Conservation (phyloP, 805 yeast species). For the Metschnikowia reukaufii region DNA sequence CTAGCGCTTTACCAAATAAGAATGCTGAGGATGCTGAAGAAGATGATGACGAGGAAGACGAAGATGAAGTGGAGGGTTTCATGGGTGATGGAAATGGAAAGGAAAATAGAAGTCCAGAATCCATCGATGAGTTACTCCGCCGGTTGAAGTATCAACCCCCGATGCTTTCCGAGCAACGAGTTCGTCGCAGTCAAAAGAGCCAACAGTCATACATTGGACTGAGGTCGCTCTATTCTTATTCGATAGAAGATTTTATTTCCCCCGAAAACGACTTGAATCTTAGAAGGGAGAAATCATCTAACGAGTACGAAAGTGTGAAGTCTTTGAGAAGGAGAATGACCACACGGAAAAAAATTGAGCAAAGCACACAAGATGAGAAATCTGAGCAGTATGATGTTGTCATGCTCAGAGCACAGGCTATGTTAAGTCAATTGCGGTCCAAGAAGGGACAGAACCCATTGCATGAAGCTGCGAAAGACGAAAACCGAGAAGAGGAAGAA, state of each 20-base stretch:
- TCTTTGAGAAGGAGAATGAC: conserved; percentile 39
- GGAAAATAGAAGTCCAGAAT: conserved; percentile 10
- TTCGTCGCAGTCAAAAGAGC: conserved; percentile 7
- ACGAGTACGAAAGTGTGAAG: conserved; percentile 39
- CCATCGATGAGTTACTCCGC: conserved; percentile 21
- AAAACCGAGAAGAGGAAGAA: background rate
- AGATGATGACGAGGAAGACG: conserved; percentile 11
- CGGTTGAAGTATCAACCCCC: conserved; percentile 14
- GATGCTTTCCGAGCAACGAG: conserved; percentile 1
- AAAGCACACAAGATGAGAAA: conserved; percentile 8
- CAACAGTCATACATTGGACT: conserved; percentile 4
- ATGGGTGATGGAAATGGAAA: conserved; percentile 15
- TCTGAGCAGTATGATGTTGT: conserved; percentile 18
- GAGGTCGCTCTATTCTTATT: conserved; percentile 5
- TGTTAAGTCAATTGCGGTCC: conserved; percentile 36
- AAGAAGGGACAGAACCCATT: conserved; percentile 1
- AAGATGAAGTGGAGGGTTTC: conserved; percentile 19
- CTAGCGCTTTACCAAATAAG: conserved; percentile 1
- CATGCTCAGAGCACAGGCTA: conserved; percentile 40
- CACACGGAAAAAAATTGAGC: conserved; percentile 31
- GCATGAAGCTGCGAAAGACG: background rate
- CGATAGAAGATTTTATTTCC: conserved; percentile 6
- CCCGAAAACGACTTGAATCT: conserved; percentile 3
- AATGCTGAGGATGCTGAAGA: conserved; percentile 15
- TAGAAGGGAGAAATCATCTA: conserved; percentile 8